Conservation (phyloP, 345 rosid genomes). For the Gossypium arboreum region DNA sequence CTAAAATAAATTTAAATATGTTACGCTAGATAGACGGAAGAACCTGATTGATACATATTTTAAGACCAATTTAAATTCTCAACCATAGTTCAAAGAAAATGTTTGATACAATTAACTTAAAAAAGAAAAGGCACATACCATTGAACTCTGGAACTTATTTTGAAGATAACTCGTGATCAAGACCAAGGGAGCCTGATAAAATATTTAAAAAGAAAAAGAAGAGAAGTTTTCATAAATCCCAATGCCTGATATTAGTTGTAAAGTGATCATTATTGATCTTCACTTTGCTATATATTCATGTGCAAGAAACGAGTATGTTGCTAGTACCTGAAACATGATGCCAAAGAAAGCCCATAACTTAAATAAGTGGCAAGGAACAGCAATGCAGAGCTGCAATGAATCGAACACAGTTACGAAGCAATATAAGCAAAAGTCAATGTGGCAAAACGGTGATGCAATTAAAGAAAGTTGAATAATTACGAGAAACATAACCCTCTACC, state of each 20-base stretch:
- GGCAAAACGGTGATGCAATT: background rate
- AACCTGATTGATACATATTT: no score
- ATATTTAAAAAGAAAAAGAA: background rate
- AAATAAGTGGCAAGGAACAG: constrained; percentile 92
- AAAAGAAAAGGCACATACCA: constrained; percentile 40
- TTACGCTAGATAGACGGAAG: no score
- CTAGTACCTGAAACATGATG: constrained; percentile 88
- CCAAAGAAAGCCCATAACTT: constrained; percentile 94
- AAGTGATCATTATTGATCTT: background rate
- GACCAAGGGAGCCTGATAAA: constrained; percentile 79
- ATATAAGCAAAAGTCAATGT: background rate
- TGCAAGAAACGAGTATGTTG: background rate
- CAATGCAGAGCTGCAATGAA: constrained; percentile 72
- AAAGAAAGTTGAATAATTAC: background rate
- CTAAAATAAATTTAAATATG: no score
- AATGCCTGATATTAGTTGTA: background rate
- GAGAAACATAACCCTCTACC: background rate
- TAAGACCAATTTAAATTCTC: no score
- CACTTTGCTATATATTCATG: background rate
- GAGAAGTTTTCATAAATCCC: background rate
- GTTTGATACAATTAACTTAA: background rate
- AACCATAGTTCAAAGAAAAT: no score
- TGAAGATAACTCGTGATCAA: constrained; percentile 74
- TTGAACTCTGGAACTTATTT: constrained; percentile 62
- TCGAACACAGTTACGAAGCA: background rate